Percentiles rank a stretch among this genome's conserved stretches.
phyloP scores from a whole-genome alignment of 768 basidiomycete species.

The Mycena kentingensis region DNA sequence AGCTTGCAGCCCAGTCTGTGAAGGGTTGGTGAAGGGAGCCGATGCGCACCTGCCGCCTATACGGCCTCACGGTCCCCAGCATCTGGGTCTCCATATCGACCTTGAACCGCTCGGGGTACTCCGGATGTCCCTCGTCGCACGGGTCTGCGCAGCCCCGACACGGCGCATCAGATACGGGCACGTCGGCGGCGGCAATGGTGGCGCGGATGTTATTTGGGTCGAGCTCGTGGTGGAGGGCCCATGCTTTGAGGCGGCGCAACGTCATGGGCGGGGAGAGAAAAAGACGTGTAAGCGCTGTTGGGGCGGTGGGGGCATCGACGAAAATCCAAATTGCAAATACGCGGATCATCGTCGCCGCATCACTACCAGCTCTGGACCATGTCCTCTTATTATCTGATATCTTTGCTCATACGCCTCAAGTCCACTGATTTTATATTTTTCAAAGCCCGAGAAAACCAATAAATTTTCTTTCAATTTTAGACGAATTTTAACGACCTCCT shows the following conservation, averaged over 20 bases:
- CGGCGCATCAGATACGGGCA: conserved; percentile 68
- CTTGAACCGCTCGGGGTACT: conserved; percentile 71
- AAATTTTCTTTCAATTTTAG: too few relatives aligned
- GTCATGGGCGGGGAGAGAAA: conserved; percentile 35
- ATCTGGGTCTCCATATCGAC: conserved; percentile 81
- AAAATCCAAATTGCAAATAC: too few relatives aligned
- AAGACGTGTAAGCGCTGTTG: background rate
- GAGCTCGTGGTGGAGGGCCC: conserved; percentile 42
- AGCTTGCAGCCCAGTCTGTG: conserved; percentile 1
- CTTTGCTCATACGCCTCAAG: too few relatives aligned
- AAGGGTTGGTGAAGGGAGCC: background rate
- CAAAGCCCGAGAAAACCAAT: too few relatives aligned
- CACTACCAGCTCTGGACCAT: too few relatives aligned
- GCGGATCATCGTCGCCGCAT: too few relatives aligned
- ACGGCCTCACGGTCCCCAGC: conserved; percentile 82
- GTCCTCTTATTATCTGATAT: too few relatives aligned
- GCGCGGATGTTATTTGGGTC: conserved; percentile 44
- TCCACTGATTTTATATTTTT: too few relatives aligned
- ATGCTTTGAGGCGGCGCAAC: conserved; percentile 41
- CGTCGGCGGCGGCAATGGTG: conserved; percentile 53
- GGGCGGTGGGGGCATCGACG: too few relatives aligned
- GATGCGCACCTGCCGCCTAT: conserved; percentile 67
- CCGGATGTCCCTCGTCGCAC: conserved; percentile 77
- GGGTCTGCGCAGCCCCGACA: conserved; percentile 78
- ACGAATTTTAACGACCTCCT: too few relatives aligned